Conservation (phyloP, 83 land plant genomes). For the Diphasiastrum complanatum region DNA sequence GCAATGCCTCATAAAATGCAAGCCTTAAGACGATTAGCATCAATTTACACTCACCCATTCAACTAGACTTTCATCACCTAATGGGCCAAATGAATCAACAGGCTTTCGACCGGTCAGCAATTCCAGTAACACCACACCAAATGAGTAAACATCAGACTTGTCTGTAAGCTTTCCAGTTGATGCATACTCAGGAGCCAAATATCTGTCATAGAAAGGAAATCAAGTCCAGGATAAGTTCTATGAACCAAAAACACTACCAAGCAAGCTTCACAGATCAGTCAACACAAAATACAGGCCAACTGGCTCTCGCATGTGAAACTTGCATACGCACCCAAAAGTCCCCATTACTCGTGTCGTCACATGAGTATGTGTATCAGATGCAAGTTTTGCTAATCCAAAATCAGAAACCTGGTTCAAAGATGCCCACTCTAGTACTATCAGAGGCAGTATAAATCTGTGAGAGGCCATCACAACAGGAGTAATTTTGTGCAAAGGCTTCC, state of each 20-base stretch:
- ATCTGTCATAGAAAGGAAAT: slow-evolving; percentile 30
- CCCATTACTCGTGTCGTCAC: slow-evolving; percentile 96
- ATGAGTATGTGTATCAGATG: slow-evolving; percentile 81
- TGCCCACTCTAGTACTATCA: background rate
- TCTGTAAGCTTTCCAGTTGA: slow-evolving; percentile 77
- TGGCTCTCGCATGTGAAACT: background rate
- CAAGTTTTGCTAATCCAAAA: slow-evolving; percentile 86
- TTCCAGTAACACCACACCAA: slow-evolving; percentile 83
- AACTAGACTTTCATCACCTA: slow-evolving; percentile 73
- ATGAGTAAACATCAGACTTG: slow-evolving; percentile 86
- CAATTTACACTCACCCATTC: slow-evolving; percentile 53
- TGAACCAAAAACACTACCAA: background rate
- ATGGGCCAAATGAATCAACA: slow-evolving; percentile 44
- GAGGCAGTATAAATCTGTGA: background rate
- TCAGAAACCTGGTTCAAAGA: slow-evolving; percentile 68
- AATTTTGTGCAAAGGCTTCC: background rate
- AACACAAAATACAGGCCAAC: background rate
- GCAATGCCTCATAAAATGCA: background rate
- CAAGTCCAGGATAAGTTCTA: background rate
- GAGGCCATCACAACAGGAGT: background rate
- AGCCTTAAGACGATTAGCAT: background rate
- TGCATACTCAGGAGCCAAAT: slow-evolving; percentile 90
- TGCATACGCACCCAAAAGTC: slow-evolving; percentile 74
- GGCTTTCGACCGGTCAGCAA: slow-evolving; percentile 78
- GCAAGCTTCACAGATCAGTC: background rate